Conservation (phyloP, 2,329 filamentous ascomycete genomes). For the Penicillium glabrum region DNA sequence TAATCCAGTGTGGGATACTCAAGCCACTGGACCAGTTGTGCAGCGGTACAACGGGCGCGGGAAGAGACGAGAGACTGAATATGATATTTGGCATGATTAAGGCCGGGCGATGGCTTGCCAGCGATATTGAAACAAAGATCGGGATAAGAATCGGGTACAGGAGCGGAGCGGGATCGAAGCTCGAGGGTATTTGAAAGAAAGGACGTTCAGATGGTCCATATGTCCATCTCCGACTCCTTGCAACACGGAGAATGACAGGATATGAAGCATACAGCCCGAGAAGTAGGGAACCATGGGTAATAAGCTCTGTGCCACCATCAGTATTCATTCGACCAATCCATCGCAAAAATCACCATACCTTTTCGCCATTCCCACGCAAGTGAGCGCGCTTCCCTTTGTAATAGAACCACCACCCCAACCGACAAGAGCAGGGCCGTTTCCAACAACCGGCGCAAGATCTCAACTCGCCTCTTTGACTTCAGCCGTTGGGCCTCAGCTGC, state of each 20-base stretch:
- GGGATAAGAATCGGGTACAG: conserved; percentile 80
- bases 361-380: conserved; percentile 38
- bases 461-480: conserved; percentile 37
- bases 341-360: conserved; percentile 27
- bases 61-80: conserved; percentile 76
- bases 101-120: conserved; percentile 62
- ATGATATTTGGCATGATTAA: conserved; percentile 76
- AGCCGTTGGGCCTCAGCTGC: conserved; percentile 23
- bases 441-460: conserved; percentile 49
- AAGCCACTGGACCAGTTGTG: conserved; percentile 57
- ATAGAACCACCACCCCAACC: conserved; percentile 48
- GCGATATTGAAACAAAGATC: conserved; percentile 71
- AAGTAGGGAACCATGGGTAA: conserved; percentile 31
- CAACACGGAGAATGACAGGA: conserved; percentile 55
- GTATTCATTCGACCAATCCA: not conserved
- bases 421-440: conserved; percentile 57
- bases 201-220: conserved; percentile 34
- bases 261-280: conserved; percentile 48
- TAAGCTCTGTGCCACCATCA: conserved; percentile 32
- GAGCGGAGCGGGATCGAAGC: conserved; percentile 91
- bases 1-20: conserved; percentile 73
- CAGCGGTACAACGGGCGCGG: conserved; percentile 69
- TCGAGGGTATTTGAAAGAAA: conserved; percentile 64
- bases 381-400: conserved; percentile 30
- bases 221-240: conserved; percentile 26